Evolutionary conservation across 257 asterid species (phyloP).

Genomic region (Scutellaria minor): DNA sequence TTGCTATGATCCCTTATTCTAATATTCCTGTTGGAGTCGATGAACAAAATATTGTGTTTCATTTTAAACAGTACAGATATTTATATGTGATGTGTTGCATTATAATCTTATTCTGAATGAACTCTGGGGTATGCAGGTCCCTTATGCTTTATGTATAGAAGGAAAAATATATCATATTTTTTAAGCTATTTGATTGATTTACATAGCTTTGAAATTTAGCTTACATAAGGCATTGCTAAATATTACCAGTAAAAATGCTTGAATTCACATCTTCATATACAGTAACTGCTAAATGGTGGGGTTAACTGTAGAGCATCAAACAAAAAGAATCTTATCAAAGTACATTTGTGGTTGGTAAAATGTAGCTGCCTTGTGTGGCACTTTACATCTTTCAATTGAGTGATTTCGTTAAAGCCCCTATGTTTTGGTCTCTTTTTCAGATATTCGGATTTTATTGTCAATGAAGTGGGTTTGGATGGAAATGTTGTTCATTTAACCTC

Average conservation of each 20-base stretch:
- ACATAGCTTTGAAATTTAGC: not conserved
- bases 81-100: too few species aligned
- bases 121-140: not conserved
- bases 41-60: too few species aligned
- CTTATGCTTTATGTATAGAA: not conserved
- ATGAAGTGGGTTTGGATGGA: slow-evolving; percentile 91
- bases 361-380: not conserved
- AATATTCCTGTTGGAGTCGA: too few species aligned
- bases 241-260: not conserved
- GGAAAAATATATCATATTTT: not conserved
- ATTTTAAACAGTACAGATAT: too few species aligned
- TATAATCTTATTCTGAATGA: too few species aligned
- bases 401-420: slow-evolving; percentile 1
- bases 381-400: slow-evolving; percentile 21
- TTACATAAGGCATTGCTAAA: not conserved
- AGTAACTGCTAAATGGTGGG: slow-evolving; percentile 2
- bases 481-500: slow-evolving; percentile 77
- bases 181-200: not conserved
- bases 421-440: slow-evolving; percentile 47
- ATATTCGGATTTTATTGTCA: slow-evolving; percentile 94
- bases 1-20: too few species aligned
- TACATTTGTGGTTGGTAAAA: not conserved
- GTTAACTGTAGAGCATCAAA: slow-evolving; percentile 12
- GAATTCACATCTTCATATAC: not conserved
- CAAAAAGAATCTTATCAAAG: not conserved